Base-by-base conservation (phyloP, 2,329 filamentous ascomycete genomes). In the Amylocarpus encephaloides region DNA sequence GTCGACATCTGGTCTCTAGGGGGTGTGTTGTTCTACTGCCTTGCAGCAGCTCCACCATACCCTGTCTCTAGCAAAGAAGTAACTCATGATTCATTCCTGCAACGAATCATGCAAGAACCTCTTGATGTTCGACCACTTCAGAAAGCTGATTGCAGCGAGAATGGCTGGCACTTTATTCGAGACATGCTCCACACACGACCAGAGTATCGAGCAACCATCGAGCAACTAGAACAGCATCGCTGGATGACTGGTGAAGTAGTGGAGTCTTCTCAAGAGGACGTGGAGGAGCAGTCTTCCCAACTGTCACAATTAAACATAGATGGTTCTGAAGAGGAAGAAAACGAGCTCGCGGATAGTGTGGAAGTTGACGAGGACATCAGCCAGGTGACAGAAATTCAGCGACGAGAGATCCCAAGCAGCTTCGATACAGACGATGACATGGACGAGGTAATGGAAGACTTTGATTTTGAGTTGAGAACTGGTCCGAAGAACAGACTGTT, bases 1-100 rank as follows among this genome's bases (percentile, higher is more conserved):
- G 88, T 97, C 30, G 93, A 98, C 65, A 87, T 96, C 55, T 98
- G 93, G 92, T 97, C 93, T 0, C 80, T 95, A 42, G 93, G 88
- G 13, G 93, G 91, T 12, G 93, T 98, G 1, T 70, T 97, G 5
- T 98, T 90, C 71, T 93, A 87, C 63, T 76, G 88, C 6, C 73
- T 98, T n/a, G 90, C 85, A 5, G 82, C 80, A 10, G 76, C 77
- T 29, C 86, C 92, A 26, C 92, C 93, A 0, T 97, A 88, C 66
- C 85, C 85, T 26, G 90, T 87, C 13, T 81, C 83, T 55, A 82
- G 79, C 26, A 34, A 34, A 12, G 88, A 89, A 59, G 82, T 85
- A 45, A 81, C 85, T 46, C 87, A 92, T 54, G 82, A 83, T 3
- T 85, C 88, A 59, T 83, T 97, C 69, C 78, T 95, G 51, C 76